A percentile compares a stretch with the other conserved stretches of the same genome.
These are phyloP conservation scores for Coniochaeta sp. DNA, from an alignment of 2,329 filamentous ascomycete species.

Conservation along the genomic window DNA sequence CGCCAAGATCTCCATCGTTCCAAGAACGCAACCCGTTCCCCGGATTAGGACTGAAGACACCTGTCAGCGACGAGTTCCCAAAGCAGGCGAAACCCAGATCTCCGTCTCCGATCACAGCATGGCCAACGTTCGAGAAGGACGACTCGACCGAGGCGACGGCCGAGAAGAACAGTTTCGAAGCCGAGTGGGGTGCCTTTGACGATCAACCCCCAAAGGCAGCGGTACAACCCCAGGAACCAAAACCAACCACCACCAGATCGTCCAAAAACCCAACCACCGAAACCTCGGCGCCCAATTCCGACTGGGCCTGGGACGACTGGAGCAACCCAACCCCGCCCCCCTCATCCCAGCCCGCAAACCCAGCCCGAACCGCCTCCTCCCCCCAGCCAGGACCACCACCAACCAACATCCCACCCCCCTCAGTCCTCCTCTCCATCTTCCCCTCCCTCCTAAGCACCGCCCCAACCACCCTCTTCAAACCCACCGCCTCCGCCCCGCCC, in stretches of 20 bases:
- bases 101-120: constrained; percentile 34
- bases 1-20: constrained; percentile 44
- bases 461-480: constrained; percentile 56
- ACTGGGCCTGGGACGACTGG: constrained; percentile 44
- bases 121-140: constrained; percentile 30
- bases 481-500: constrained; percentile 49
- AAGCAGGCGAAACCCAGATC: constrained; percentile 25
- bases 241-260: constrained; percentile 8
- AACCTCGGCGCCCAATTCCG: no score
- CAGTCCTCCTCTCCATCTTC: constrained; percentile 71
- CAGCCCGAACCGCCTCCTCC: no score
- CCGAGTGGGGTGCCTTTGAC: constrained; percentile 46
- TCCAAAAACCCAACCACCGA: constrained; percentile 7
- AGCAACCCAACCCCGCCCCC: constrained; percentile 14
- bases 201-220: constrained; percentile 25
- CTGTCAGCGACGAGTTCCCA: constrained; percentile 23
- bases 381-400: constrained; percentile 45
- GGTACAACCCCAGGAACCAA: constrained; percentile 5
- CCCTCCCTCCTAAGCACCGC: constrained; percentile 62
- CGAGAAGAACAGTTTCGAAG: constrained; percentile 22
- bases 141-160: constrained; percentile 5
- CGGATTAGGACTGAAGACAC: constrained; percentile 37
- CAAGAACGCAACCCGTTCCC: constrained; percentile 46
- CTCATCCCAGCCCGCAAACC: no score
- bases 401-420: constrained; percentile 83